Conservation (phyloP, 495 filamentous ascomycete species). For the Xylaria sp. region DNA sequence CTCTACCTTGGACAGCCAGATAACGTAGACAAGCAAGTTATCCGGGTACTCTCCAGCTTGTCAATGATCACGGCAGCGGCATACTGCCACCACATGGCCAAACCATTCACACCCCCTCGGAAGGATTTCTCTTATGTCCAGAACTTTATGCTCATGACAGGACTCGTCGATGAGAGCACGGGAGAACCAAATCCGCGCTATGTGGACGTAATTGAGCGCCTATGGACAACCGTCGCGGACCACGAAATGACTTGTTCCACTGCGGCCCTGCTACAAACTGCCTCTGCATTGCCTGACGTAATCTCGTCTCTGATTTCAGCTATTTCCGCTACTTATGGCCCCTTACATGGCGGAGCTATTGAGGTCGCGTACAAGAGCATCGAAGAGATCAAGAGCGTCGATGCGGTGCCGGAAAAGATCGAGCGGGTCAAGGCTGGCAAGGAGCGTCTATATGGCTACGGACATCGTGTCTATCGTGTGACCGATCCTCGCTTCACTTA, state of each 20-base stretch:
- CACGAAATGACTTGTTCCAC: slow-evolving; percentile 64
- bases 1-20: slow-evolving; percentile 44
- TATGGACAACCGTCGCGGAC: slow-evolving; percentile 58
- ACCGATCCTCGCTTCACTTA: slow-evolving; percentile 58
- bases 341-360: slow-evolving; percentile 65
- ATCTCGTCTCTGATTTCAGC: slow-evolving; percentile 50
- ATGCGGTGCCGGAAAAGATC: slow-evolving; percentile 57
- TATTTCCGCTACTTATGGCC: slow-evolving; percentile 59
- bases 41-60: slow-evolving; percentile 49
- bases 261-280: slow-evolving; percentile 55
- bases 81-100: slow-evolving; percentile 51
- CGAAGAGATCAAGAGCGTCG: slow-evolving; percentile 52
- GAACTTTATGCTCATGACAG: slow-evolving; percentile 42
- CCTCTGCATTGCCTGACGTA: slow-evolving; percentile 49
- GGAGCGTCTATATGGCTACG: slow-evolving; percentile 64
- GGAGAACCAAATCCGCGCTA: slow-evolving; percentile 31
- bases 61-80: slow-evolving; percentile 47
- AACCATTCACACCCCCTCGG: slow-evolving; percentile 50
- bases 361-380: slow-evolving; percentile 60
- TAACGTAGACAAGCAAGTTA: slow-evolving; percentile 51
- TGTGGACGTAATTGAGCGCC: slow-evolving; percentile 46
- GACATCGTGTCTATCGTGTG: slow-evolving; percentile 64
- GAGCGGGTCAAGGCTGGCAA: slow-evolving; percentile 59
- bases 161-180: slow-evolving; percentile 34
- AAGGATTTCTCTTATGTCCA: slow-evolving; percentile 32